These are phyloP conservation scores for Coniochaeta ligniaria DNA, from an alignment of 2,329 filamentous ascomycete genomes.

Conservation along the genomic window DNA sequence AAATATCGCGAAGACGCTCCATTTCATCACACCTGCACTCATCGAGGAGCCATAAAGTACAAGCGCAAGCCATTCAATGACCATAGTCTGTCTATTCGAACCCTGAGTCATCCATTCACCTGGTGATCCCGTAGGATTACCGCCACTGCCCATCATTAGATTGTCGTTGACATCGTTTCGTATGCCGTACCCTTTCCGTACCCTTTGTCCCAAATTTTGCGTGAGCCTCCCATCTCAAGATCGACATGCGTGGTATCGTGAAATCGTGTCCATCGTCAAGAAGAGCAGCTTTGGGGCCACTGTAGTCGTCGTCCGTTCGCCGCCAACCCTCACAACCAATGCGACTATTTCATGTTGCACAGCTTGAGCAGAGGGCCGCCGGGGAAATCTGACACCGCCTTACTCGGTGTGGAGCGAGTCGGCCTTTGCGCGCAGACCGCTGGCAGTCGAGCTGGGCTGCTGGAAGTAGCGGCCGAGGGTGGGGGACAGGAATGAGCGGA, in stretches of 20 bases:
- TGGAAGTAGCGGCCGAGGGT: conserved; percentile 90
- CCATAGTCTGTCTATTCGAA: not conserved
- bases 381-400: conserved; percentile 13
- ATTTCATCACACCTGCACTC: not conserved
- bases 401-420: conserved; percentile 69
- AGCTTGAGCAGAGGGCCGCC: not conserved
- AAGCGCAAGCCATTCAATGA: not conserved
- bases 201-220: not conserved
- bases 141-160: not conserved
- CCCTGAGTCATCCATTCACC: not conserved
- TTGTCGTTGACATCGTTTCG: not conserved
- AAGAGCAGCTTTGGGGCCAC: not conserved
- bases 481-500: conserved; percentile 91
- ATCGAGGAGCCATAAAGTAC: not conserved
- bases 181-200: not conserved
- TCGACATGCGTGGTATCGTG: not conserved
- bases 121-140: not conserved
- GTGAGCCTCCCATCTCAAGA: not conserved
- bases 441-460: conserved; percentile 61
- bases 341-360: not conserved
- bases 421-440: conserved; percentile 83
- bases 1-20: not conserved
- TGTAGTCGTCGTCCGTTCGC: not conserved
- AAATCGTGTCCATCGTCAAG: not conserved
- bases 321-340: not conserved